Evolutionary conservation across 192 early-diverging fungal genomes (phyloP), one percentile per base, ranked within the genome.

Genomic region (Umbelopsis ramanniana): DNA sequence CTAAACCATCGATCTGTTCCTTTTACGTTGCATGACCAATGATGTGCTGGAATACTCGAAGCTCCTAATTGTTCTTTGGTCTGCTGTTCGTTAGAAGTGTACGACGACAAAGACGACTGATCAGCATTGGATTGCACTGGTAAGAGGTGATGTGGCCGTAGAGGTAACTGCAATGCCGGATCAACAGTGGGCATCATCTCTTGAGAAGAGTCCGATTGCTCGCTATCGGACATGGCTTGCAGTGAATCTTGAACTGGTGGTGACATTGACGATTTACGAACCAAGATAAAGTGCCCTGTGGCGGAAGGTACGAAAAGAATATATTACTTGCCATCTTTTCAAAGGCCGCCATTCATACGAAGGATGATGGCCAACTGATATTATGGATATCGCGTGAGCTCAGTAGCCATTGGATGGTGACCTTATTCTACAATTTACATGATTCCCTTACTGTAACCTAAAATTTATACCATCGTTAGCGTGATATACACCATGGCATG

Each of bases 1-100:
- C 82, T 76, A 22, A 90, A 89, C 73, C 73, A 79, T 43, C 38
- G 72, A 10, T 73, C 72, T 6, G 17, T 55, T 19, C 71, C 67
- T 17, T 52, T 66, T 17, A 79, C 55, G 23, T 37, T n/a, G 0
- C 24, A 55, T 8, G 38, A 55, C 66, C 70, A 68, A 17, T 76
- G 63, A 33, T 76, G 75, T 46, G 75, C 75, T 14, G 57, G 57
- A 14, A 6, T 37, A 17, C 26, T 63, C 17, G 57, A 63, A 11
- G 29, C 26, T 17, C 57, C 57, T 14, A 63, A 14, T 26, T 3
- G 57, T 17, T 63, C 33, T 12, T 22, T 37, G 15, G 10, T 12
- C 4, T 2, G 29, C n/a, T 63, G 57, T 35, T 37, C 57, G 57
- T 63, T 63, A 26, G 57, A 63, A 19, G 57, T 35, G 57, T 63